A percentile compares a stretch with the other conserved stretches of the same genome.
Conservation (phyloP, 2,329 filamentous ascomycete genomes). For the Fonsecaea pedrosoi region DNA sequence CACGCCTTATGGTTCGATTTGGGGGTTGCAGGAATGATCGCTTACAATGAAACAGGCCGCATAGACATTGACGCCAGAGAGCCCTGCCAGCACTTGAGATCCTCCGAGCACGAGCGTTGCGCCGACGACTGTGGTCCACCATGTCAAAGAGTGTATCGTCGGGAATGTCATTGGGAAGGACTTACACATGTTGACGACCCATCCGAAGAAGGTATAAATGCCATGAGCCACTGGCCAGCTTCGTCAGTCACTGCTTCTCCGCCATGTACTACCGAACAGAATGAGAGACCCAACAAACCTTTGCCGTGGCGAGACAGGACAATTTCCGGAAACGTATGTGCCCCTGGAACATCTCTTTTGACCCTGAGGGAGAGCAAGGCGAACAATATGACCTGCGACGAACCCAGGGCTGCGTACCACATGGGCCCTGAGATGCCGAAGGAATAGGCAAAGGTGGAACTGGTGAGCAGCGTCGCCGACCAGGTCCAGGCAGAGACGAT, state of each 20-base stretch:
- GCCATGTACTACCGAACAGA: no score
- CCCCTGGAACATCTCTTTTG: conserved; percentile 36
- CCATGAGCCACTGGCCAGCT: conserved; percentile 64
- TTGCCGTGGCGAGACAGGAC: conserved; percentile 80
- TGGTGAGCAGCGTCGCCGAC: conserved; percentile 60
- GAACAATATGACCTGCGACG: conserved; percentile 84
- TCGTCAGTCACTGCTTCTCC: not conserved
- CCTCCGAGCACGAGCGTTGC: conserved; percentile 62
- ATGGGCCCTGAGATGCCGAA: conserved; percentile 73
- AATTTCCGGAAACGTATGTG: conserved; percentile 73
- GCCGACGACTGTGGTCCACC: not conserved
- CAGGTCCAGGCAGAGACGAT: conserved; percentile 93
- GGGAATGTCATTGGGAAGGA: not conserved
- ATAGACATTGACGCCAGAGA: conserved; percentile 76
- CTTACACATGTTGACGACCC: conserved; percentile 74
- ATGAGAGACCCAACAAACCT: not conserved
- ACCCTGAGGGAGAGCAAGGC: conserved; percentile 71
- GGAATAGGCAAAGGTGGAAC: conserved; percentile 77
- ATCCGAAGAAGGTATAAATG: conserved; percentile 80
- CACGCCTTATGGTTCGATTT: not conserved
- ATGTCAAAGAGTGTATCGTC: no score
- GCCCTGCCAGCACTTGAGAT: conserved; percentile 71
- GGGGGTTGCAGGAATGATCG: no score
- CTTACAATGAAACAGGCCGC: conserved; percentile 62
- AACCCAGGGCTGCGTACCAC: conserved; percentile 72